A percentile compares a stretch with the other conserved stretches of the same genome.
Evolutionary conservation across 2,329 filamentous ascomycete genomes (phyloP).

Genomic region (Trichoderma arundinaceum): DNA sequence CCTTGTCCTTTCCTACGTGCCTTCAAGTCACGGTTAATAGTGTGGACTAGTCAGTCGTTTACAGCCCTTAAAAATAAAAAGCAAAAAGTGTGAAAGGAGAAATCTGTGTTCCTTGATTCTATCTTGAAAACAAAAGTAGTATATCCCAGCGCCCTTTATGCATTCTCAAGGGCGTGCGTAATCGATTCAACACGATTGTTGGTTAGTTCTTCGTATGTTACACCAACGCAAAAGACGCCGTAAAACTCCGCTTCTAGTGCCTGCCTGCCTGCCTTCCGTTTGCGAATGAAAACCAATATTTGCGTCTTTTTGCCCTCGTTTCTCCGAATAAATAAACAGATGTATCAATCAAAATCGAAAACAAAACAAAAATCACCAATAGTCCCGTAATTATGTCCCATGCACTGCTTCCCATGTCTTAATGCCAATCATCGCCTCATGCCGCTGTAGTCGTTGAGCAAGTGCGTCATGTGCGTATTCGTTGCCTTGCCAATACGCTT

Average conservation of each 20-base stretch:
- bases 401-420: background rate
- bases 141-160: background rate
- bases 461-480: slow-evolving; percentile 83
- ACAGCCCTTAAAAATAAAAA: background rate
- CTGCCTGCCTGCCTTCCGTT: background rate
- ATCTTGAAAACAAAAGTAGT: slow-evolving; percentile 1
- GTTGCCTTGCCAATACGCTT: slow-evolving; percentile 80
- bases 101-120: background rate
- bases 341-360: background rate
- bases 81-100: background rate
- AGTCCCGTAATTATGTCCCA: background rate
- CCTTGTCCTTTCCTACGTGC: too few species aligned
- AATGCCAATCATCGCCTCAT: slow-evolving; percentile 47
- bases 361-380: background rate
- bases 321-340: background rate
- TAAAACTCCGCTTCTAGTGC: slow-evolving; percentile 19
- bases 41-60: too few species aligned
- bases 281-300: slow-evolving; percentile 5
- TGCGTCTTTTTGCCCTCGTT: background rate
- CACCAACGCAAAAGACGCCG: slow-evolving; percentile 14
- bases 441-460: slow-evolving; percentile 74
- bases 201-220: slow-evolving; percentile 16
- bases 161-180: background rate
- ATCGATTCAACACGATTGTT: background rate
- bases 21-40: background rate